Evolutionary conservation across 1,284 basidiomycete genomes (phyloP), one percentile per base, ranked within the genome.

Genomic region (Irpex sp.): DNA sequence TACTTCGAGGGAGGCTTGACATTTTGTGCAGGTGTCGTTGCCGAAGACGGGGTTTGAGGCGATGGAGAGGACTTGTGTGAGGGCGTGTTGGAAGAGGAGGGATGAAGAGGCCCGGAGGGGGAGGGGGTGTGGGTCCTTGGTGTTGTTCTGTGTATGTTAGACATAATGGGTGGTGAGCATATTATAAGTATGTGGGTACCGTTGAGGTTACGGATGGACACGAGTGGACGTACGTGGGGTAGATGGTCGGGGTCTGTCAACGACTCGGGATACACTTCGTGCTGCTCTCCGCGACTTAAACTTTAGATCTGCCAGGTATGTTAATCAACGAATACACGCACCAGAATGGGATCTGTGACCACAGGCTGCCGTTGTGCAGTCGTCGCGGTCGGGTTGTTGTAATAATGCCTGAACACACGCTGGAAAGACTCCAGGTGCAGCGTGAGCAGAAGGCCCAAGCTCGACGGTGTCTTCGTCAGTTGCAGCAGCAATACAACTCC

Each of bases 311-410:
- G 26, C 8, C 3, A 13, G 5, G 19, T 34, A 47, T 54, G 15
- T 57, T 1, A 36, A 44, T 26, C 44, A 34, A 15, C 13, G n/a
- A 21, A 47, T 40, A 26, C 19, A 58, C 77, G 68, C 73, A 87
- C 89, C 36, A 79, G 79, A 21, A 90, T 47, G 7, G 86, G 86
- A 70, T 92, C 88, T 2, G 87, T 83, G 57, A 91, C 82, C 59
- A 89, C 79, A 40, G 89, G 90, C 72, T 91, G 88, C 4, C 85
- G 84, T 72, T 91, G 87, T 4, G 79, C 82, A 15, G 80, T 80
- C 1, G 89, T 91, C 44, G 83, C 86, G 4, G 88, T 91, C 17
- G 91, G 89, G 65, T 82, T 75, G 72, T 91, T 89, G 74, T 87
- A 90, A 73, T 91, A 92, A 65, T 80, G 71, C n/a, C 76, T 70